Percentiles rank a stretch among this genome's conserved stretches.
Conservation (phyloP, 2,329 filamentous ascomycete species). For the Pseudodiploospora longispora region DNA sequence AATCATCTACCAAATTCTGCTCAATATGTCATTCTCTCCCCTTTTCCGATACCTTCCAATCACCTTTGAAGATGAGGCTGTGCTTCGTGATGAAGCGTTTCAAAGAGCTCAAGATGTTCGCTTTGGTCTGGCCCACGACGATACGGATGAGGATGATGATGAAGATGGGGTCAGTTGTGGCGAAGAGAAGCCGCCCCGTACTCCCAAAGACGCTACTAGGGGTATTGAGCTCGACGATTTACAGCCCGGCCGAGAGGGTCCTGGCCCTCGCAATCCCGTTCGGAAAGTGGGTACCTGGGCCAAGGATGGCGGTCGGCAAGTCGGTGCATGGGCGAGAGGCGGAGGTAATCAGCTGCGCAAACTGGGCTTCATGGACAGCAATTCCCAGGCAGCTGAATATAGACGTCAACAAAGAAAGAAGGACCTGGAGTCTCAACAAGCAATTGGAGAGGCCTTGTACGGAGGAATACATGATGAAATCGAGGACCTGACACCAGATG, state of each 20-base stretch:
- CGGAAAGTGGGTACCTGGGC: constrained; percentile 41
- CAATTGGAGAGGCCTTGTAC: constrained; percentile 74
- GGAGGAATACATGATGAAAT: constrained; percentile 86
- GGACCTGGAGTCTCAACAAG: constrained; percentile 64
- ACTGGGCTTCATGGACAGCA: constrained; percentile 26
- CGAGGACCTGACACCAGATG: constrained; percentile 84
- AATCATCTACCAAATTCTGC: constrained; percentile 64
- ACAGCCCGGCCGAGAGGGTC: constrained; percentile 10
- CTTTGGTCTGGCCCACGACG: constrained; percentile 51
- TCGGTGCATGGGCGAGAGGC: constrained; percentile 28
- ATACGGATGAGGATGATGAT: constrained; percentile 40
- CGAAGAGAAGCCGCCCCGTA: constrained; percentile 14
- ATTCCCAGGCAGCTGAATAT: constrained; percentile 37
- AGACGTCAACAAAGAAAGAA: constrained; percentile 40
- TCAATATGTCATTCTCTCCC: constrained; percentile 78
- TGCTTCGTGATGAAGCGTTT: constrained; percentile 83
- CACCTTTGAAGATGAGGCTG: constrained; percentile 90
- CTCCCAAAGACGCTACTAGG: constrained; percentile 26
- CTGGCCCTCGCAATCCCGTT: constrained; percentile 35
- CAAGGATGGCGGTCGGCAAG: constrained; percentile 20
- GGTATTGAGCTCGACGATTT: constrained; percentile 34
- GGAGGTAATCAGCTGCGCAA: constrained; percentile 42
- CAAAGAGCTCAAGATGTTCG: constrained; percentile 66
- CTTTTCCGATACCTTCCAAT: constrained; percentile 86
- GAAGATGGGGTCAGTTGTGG: constrained; percentile 34